Base-by-base conservation (phyloP, 176 grass and related monocot genomes). In the Zizania latifolia region DNA sequence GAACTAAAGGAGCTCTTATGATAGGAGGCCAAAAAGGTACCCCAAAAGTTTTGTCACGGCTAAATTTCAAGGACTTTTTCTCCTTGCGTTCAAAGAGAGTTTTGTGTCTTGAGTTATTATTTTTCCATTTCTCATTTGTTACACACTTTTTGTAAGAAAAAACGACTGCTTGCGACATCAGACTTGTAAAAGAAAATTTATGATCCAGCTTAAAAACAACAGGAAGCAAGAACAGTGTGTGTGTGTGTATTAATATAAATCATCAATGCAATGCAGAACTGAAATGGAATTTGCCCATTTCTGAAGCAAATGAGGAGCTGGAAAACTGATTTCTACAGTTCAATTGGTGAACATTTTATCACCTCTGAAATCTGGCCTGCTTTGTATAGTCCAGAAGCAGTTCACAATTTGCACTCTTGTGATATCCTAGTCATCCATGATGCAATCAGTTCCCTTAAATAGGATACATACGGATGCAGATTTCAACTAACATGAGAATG, bases 11-110 rank as follows among this genome's bases (percentile, higher is more conserved):
- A 65, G 54, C 11, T 70, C 22, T 29, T 27, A 74, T 56, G 75
- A 78, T 68, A 59, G 80, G 74, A n/a, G 61, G 74, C 74, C 60
- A 68, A 54, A 87, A 87, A 83, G 79, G 79, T 82, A 11, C 35
- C 38, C 24, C n/a, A n/a, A 77, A 85, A 67, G 50, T 48, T 26
- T 72, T 78, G 53, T 83, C 68, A 67, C 6, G 32, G 31, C 26
- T 61, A 72, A 51, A 7, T n/a, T n/a, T n/a, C n/a, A 78, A 37
- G 10, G 62, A 67, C 68, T 43, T n/a, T n/a, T n/a, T 40, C 37
- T 40, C 38, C 65, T 37, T 40, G 24, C 27, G 40, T 70, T n/a
- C 10, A 73, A 16, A 72, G 12, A 72, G n/a, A 65, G 58, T 48
- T n/a, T n/a, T 69, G 22, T 31, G 15, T 27, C 16, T 11, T 12